Evolutionary conservation across 192 early-diverging fungal species (phyloP).

Genomic region (Rhizophagus prolifer): DNA sequence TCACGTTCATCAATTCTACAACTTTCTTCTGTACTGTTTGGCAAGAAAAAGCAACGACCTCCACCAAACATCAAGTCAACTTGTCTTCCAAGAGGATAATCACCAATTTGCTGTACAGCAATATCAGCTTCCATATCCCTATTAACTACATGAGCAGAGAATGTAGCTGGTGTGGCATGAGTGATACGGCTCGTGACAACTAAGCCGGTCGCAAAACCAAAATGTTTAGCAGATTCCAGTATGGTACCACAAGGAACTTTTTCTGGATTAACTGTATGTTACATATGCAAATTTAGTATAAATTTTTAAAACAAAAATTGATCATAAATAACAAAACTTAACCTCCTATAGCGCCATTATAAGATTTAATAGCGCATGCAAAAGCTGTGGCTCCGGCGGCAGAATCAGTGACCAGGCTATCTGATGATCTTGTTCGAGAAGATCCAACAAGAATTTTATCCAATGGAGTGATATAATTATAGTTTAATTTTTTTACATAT

Average conservation of each 20-base stretch:
- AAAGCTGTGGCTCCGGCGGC: slow-evolving; percentile 98
- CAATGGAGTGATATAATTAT: slow-evolving; percentile 48
- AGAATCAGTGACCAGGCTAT: slow-evolving; percentile 88
- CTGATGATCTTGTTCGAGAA: slow-evolving; percentile 81
- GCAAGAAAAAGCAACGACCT: slow-evolving; percentile 86
- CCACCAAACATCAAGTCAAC: slow-evolving; percentile 93
- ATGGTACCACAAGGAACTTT: slow-evolving; percentile 85
- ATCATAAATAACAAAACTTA: background rate
- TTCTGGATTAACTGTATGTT: slow-evolving; percentile 53
- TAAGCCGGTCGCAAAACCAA: slow-evolving; percentile 82
- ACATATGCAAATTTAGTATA: no score
- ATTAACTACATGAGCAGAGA: slow-evolving; percentile 77
- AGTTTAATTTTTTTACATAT: slow-evolving; percentile 54
- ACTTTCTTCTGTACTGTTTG: slow-evolving; percentile 58
- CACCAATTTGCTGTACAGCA: slow-evolving; percentile 87
- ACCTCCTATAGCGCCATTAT: slow-evolving; percentile 93
- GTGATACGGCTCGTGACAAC: slow-evolving; percentile 97
- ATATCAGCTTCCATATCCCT: slow-evolving; percentile 85
- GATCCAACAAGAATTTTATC: slow-evolving; percentile 81
- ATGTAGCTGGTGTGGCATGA: slow-evolving; percentile 84
- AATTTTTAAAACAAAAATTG: background rate
- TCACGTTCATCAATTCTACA: slow-evolving; percentile 80
- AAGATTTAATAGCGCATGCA: slow-evolving; percentile 85
- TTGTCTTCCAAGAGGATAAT: slow-evolving; percentile 77
- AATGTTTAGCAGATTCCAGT: slow-evolving; percentile 89